Evolutionary conservation across 108 stramenopile genomes (phyloP).

Genomic region (Skeletonema tropicum): DNA sequence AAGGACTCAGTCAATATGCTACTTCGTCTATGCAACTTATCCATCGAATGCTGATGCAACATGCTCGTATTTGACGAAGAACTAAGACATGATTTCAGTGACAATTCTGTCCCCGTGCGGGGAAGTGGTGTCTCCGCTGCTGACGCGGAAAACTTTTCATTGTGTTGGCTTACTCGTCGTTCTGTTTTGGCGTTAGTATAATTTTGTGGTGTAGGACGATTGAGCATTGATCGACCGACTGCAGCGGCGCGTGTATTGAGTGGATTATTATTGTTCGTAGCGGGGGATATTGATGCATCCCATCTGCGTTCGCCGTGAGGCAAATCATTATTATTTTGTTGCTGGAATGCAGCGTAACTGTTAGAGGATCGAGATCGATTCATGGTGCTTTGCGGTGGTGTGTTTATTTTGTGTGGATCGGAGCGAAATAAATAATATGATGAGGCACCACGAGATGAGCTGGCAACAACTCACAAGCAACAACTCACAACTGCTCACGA

Average conservation of each 20-base stretch:
- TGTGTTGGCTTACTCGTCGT: neutral
- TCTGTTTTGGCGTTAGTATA: too few relatives aligned
- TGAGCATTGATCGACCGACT: neutral
- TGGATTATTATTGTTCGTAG: neutral
- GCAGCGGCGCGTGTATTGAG: neutral
- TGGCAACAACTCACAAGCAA: too few relatives aligned
- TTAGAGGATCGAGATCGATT: too few relatives aligned
- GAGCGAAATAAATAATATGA: too few relatives aligned
- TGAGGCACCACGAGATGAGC: too few relatives aligned
- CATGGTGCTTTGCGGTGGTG: too few relatives aligned
- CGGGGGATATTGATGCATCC: too few relatives aligned
- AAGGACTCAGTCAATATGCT: neutral
- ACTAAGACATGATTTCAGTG: conserved; percentile 4
- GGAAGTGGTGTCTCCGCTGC: neutral
- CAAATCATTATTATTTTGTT: too few relatives aligned
- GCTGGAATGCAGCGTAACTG: too few relatives aligned
- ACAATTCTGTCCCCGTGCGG: neutral
- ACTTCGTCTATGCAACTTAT: neutral
- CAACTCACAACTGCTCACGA: too few relatives aligned
- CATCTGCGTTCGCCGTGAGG: too few relatives aligned
- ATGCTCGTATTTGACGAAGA: neutral
- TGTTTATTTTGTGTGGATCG: too few relatives aligned
- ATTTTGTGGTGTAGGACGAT: neutral
- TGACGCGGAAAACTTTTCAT: neutral
- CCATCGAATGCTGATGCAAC: neutral